These are phyloP conservation scores for Neodidymelliopsis sp. DNA, from an alignment of 2,329 filamentous ascomycete genomes.

Conservation along the genomic window DNA sequence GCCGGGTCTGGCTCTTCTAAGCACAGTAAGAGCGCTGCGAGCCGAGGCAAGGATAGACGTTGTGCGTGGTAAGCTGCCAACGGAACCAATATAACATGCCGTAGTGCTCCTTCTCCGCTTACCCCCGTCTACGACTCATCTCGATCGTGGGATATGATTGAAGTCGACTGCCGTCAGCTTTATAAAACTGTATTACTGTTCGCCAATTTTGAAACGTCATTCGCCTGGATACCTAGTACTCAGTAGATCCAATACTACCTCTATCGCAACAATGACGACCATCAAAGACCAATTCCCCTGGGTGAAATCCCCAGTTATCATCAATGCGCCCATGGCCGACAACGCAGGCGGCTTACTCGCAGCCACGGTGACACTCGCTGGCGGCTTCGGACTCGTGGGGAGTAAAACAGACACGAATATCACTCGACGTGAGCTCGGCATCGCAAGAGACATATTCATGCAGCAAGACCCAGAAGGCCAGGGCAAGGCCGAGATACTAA, in stretches of 20 bases:
- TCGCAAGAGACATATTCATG: slow-evolving; percentile 18
- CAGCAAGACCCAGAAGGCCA: background rate
- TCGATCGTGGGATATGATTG: too few relatives aligned
- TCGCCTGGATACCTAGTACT: too few relatives aligned
- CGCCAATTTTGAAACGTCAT: too few relatives aligned
- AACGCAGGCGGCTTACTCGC: slow-evolving; percentile 65
- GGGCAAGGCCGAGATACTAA: slow-evolving; percentile 42
- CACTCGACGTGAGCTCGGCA: slow-evolving; percentile 39
- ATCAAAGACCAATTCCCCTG: slow-evolving; percentile 55
- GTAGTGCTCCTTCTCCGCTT: slow-evolving; percentile 1
- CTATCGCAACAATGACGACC: background rate
- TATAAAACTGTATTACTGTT: too few relatives aligned
- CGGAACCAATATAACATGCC: background rate
- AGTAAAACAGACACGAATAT: slow-evolving; percentile 44
- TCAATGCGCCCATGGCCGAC: slow-evolving; percentile 72
- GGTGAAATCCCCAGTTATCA: slow-evolving; percentile 64
- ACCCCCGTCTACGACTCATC: background rate
- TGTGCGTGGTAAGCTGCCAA: background rate
- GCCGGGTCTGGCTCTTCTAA: background rate
- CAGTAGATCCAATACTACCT: too few relatives aligned
- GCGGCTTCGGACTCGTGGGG: slow-evolving; percentile 56
- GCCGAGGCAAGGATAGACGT: too few relatives aligned
- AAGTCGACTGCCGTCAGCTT: too few relatives aligned
- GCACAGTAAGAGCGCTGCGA: background rate
- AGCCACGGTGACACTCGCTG: slow-evolving; percentile 64